These are phyloP conservation scores for Trametes coccinea DNA, from an alignment of 768 basidiomycete species.

Conservation along the genomic window DNA sequence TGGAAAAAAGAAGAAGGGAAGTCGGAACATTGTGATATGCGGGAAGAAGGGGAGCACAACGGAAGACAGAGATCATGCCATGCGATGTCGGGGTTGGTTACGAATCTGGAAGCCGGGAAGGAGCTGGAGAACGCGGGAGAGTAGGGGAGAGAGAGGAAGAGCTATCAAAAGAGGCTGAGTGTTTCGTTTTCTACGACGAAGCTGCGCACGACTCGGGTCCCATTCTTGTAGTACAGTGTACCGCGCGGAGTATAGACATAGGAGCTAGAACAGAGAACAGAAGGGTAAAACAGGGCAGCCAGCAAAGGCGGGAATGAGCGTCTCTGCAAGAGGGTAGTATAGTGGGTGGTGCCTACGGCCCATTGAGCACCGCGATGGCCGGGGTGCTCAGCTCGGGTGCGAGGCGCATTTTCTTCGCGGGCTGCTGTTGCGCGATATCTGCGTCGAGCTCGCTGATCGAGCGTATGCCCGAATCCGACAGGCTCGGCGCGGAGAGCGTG, in stretches of 20 bases:
- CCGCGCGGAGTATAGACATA: constrained; percentile 10
- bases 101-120: not conserved
- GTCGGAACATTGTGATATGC: not conserved
- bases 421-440: constrained; percentile 60
- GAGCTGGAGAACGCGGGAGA: not conserved
- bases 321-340: not conserved
- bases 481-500: constrained; percentile 11
- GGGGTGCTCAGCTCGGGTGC: constrained; percentile 39
- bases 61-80: not conserved
- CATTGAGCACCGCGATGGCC: constrained; percentile 24
- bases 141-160: not conserved
- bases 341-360: constrained; percentile 9
- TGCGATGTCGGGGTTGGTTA: too few species aligned
- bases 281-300: not conserved
- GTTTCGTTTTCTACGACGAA: constrained; percentile 9
- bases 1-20: not conserved
- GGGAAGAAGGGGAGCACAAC: not conserved
- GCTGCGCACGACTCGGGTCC: constrained; percentile 13
- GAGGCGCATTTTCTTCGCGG: constrained; percentile 74
- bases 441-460: constrained; percentile 37
- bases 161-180: not conserved
- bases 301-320: constrained; percentile 1
- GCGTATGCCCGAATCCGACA: constrained; percentile 24
- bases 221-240: constrained; percentile 15
- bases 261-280: not conserved